These are phyloP conservation scores for Clausena lansium DNA, from an alignment of 345 rosid species.

Conservation along the genomic window DNA sequence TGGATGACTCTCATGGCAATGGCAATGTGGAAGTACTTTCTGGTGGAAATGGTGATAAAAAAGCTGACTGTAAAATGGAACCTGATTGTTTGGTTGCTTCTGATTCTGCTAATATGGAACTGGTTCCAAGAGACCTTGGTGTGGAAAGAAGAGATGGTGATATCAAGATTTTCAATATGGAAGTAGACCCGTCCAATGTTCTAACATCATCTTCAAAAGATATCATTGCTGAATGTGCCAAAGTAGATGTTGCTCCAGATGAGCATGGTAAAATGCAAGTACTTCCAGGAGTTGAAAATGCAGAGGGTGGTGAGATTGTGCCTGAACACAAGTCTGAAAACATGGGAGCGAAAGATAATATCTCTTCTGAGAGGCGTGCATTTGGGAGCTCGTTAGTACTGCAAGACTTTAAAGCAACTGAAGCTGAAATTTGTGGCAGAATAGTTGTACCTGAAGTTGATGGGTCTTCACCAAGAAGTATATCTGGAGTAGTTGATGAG, in stretches of 20 bases:
- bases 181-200: not conserved
- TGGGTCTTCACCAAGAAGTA: not conserved
- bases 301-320: not conserved
- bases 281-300: not conserved
- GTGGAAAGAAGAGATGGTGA: not conserved
- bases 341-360: conserved; percentile 13
- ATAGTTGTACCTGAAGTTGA: conserved; percentile 15
- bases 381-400: not conserved
- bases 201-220: not conserved
- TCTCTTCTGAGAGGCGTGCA: conserved; percentile 1
- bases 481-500: not conserved
- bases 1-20: conserved; percentile 11
- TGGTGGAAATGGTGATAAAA: conserved; percentile 10
- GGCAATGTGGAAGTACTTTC: conserved; percentile 11
- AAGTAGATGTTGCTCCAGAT: conserved; percentile 1
- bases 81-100: not conserved
- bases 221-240: not conserved
- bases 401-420: conserved; percentile 11
- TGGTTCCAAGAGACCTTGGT: not conserved
- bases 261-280: conserved; percentile 1
- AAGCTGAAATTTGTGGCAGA: conserved; percentile 13
- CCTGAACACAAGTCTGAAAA: conserved; percentile 1
- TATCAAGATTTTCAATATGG: not conserved
- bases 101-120: not conserved
- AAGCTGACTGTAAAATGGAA: conserved; percentile 9